These are phyloP conservation scores for Podila clonocystis DNA, from an alignment of 192 early-diverging fungal genomes.

Conservation along the genomic window DNA sequence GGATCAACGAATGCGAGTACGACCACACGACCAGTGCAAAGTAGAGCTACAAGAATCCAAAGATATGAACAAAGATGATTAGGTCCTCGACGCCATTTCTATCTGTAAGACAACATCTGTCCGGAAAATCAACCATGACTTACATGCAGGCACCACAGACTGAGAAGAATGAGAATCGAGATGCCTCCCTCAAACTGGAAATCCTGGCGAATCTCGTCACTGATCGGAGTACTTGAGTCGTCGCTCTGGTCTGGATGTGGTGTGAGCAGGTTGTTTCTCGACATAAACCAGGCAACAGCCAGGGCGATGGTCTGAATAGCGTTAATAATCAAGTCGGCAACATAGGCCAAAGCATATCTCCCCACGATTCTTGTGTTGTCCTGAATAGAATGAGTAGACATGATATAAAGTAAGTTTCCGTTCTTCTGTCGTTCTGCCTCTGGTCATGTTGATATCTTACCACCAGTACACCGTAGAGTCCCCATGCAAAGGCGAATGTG, in stretches of 20 bases:
- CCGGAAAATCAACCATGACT: neutral
- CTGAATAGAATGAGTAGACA: neutral
- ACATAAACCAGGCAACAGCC: slow-evolving; percentile 46
- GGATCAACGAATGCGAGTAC: slow-evolving; percentile 40
- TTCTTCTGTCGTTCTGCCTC: neutral
- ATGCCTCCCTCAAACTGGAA: slow-evolving; percentile 50
- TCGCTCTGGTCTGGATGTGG: slow-evolving; percentile 26
- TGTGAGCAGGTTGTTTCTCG: slow-evolving; percentile 35
- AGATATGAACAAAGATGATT: neutral
- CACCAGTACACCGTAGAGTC: slow-evolving; percentile 47
- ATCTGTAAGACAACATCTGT: neutral
- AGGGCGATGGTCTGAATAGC: slow-evolving; percentile 37
- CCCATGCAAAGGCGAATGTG: slow-evolving; percentile 48
- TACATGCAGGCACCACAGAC: slow-evolving; percentile 50
- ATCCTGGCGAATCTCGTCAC: slow-evolving; percentile 40
- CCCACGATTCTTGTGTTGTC: slow-evolving; percentile 45
- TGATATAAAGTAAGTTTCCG: neutral
- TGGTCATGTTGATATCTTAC: slow-evolving; percentile 4
- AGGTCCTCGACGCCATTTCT: neutral
- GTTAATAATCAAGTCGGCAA: slow-evolving; percentile 42
- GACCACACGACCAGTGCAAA: slow-evolving; percentile 49
- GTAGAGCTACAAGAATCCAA: slow-evolving; percentile 19
- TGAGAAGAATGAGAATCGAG: slow-evolving; percentile 38
- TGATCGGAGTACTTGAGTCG: slow-evolving; percentile 20
- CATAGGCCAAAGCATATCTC: slow-evolving; percentile 42